Conservation (phyloP, 331 rosid species). For the Acacia pycnantha region DNA sequence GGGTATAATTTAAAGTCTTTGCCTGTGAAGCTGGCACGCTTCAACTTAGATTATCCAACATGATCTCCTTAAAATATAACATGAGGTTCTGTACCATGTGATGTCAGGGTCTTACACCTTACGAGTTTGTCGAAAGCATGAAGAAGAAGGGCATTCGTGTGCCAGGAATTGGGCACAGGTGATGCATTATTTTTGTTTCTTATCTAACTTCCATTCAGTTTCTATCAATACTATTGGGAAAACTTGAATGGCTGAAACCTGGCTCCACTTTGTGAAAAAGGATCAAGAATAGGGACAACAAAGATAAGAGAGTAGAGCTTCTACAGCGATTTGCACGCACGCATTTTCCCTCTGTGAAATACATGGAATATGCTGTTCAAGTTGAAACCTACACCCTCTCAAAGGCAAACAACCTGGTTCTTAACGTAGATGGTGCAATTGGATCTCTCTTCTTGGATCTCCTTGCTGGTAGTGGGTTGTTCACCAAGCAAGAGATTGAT, state of each 20-base stretch:
- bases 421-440: constrained; percentile 89
- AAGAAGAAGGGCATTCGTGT: constrained; percentile 92
- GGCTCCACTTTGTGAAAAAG: constrained; percentile 41
- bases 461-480: constrained; percentile 94
- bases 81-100: constrained; percentile 10
- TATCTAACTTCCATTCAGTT: not conserved
- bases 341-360: constrained; percentile 83
- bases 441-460: constrained; percentile 95
- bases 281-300: constrained; percentile 89
- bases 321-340: constrained; percentile 76
- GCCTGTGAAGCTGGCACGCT: not conserved
- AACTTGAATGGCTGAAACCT: constrained; percentile 19
- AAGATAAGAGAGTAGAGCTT: constrained; percentile 90
- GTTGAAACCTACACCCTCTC: constrained; percentile 88
- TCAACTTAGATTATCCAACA: constrained; percentile 15
- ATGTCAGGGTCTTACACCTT: constrained; percentile 69
- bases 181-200: not conserved
- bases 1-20: constrained; percentile 45
- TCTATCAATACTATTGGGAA: not conserved
- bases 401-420: constrained; percentile 84
- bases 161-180: constrained; percentile 98
- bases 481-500: constrained; percentile 81
- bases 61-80: constrained; percentile 4
- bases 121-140: constrained; percentile 88
- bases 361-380: constrained; percentile 90